Conservation (phyloP, 2,329 filamentous ascomycete species). For the Xenoacremonium recifei region DNA sequence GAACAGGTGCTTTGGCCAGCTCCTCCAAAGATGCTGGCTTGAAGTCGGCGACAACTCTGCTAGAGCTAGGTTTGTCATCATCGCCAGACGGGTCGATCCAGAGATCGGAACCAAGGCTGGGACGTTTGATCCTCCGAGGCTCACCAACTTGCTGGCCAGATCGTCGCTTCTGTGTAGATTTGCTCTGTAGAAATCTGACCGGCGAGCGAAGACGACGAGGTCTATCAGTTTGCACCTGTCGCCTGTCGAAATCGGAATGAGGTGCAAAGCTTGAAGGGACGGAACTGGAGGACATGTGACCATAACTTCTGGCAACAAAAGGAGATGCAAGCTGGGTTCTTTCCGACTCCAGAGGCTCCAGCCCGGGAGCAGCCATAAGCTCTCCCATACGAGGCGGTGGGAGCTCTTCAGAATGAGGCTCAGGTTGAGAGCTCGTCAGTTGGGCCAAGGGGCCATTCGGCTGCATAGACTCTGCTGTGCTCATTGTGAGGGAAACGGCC, state of each 20-base stretch:
- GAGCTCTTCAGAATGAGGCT: slow-evolving; percentile 18
- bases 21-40: slow-evolving; percentile 33
- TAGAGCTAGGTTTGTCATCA: slow-evolving; percentile 17
- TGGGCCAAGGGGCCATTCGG: slow-evolving; percentile 60
- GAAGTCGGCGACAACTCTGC: slow-evolving; percentile 27
- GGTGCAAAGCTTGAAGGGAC: slow-evolving; percentile 38
- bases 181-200: slow-evolving; percentile 48
- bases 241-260: slow-evolving; percentile 32
- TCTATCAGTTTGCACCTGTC: slow-evolving; percentile 49
- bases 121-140: slow-evolving; percentile 48
- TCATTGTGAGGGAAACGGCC: slow-evolving; percentile 60
- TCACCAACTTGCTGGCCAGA: slow-evolving; percentile 46
- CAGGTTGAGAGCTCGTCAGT: slow-evolving; percentile 46
- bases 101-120: slow-evolving; percentile 54
- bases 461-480: slow-evolving; percentile 65
- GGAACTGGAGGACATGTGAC: slow-evolving; percentile 56
- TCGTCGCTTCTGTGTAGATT: slow-evolving; percentile 55
- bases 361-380: slow-evolving; percentile 5
- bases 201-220: slow-evolving; percentile 54
- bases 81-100: slow-evolving; percentile 45
- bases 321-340: slow-evolving; percentile 50
- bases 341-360: slow-evolving; percentile 22
- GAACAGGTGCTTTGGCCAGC: slow-evolving; percentile 39
- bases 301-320: slow-evolving; percentile 58
- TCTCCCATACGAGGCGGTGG: slow-evolving; percentile 11